These are phyloP conservation scores for Coemansia sp. DNA, from an alignment of 192 early-diverging fungal genomes.

Conservation along the genomic window DNA sequence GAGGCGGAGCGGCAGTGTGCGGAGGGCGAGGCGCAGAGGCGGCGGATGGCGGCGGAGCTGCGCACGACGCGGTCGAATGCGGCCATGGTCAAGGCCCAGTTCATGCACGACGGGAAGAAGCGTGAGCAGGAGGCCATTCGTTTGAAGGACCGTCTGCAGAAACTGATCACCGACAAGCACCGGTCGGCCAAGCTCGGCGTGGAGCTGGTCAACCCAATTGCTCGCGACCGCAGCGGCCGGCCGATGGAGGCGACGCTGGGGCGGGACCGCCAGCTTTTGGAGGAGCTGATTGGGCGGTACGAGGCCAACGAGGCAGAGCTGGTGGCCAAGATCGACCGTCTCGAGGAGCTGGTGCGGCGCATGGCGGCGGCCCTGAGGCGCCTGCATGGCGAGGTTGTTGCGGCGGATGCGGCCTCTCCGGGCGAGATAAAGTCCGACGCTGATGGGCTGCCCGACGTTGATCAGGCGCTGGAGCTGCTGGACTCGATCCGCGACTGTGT, in stretches of 20 bases:
- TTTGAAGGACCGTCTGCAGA: slow-evolving; percentile 45
- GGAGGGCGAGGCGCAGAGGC: slow-evolving; percentile 17
- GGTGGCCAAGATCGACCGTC: slow-evolving; percentile 5
- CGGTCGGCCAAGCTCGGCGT: slow-evolving; percentile 17
- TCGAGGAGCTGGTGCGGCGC: slow-evolving; percentile 16
- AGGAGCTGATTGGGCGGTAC: slow-evolving; percentile 31
- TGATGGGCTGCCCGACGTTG: slow-evolving; percentile 1
- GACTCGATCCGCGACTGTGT: slow-evolving; percentile 11
- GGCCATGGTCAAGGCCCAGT: slow-evolving; percentile 27
- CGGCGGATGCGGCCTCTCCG: not conserved
- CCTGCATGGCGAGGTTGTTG: slow-evolving; percentile 13
- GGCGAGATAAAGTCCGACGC: not conserved
- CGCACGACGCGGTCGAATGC: slow-evolving; percentile 28
- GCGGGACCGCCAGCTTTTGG: slow-evolving; percentile 14
- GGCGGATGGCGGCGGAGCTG: slow-evolving; percentile 24
- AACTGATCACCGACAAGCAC: slow-evolving; percentile 40
- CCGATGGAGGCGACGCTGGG: slow-evolving; percentile 7
- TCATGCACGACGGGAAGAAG: slow-evolving; percentile 40
- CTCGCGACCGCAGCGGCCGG: slow-evolving; percentile 20
- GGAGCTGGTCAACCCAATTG: slow-evolving; percentile 26
- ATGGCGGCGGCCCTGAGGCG: slow-evolving; percentile 7
- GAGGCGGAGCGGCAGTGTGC: slow-evolving; percentile 11
- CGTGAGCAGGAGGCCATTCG: slow-evolving; percentile 32
- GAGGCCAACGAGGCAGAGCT: slow-evolving; percentile 15
- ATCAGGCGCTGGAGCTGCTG: slow-evolving; percentile 34